These are phyloP conservation scores for Ceriops tagal DNA, from an alignment of 345 rosid species.

Conservation along the genomic window DNA sequence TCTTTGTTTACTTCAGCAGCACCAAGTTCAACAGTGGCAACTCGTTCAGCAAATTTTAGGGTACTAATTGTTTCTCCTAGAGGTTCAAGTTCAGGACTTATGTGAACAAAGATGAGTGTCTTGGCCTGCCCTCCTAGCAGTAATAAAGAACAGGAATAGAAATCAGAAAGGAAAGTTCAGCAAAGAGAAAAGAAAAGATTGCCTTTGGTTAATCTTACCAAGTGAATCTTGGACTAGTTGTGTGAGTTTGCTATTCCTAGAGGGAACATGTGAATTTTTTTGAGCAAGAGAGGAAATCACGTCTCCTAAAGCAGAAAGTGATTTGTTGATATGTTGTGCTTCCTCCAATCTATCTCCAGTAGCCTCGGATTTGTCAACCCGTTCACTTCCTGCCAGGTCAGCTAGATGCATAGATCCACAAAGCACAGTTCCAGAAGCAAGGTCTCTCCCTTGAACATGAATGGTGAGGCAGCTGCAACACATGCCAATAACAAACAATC, in stretches of 20 bases:
- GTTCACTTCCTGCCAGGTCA: constrained; percentile 36
- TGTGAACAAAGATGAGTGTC: constrained; percentile 36
- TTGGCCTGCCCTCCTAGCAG: constrained; percentile 32
- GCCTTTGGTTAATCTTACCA: constrained; percentile 15
- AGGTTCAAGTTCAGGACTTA: constrained; percentile 35
- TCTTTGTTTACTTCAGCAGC: constrained; percentile 36
- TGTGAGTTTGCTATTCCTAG: constrained; percentile 35
- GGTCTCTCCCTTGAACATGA: constrained; percentile 32
- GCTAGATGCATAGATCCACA: constrained; percentile 36
- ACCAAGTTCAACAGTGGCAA: constrained; percentile 36
- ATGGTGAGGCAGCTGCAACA: constrained; percentile 33
- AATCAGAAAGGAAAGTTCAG: not conserved
- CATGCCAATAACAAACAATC: not conserved
- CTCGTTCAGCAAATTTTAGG: constrained; percentile 35
- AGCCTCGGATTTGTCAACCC: constrained; percentile 32
- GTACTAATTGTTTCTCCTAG: constrained; percentile 34
- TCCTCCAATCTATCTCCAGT: constrained; percentile 34
- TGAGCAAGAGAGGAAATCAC: constrained; percentile 32
- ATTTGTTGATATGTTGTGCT: constrained; percentile 35
- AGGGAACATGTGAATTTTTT: constrained; percentile 30
- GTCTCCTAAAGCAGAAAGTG: constrained; percentile 38
- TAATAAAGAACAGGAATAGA: not conserved
- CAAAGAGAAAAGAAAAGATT: not conserved
- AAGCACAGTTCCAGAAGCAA: constrained; percentile 24
- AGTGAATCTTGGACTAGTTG: constrained; percentile 38